phyloP scores from a whole-genome alignment of 192 early-diverging fungal species.

The Gaertneriomyces semiglobifer region DNA sequence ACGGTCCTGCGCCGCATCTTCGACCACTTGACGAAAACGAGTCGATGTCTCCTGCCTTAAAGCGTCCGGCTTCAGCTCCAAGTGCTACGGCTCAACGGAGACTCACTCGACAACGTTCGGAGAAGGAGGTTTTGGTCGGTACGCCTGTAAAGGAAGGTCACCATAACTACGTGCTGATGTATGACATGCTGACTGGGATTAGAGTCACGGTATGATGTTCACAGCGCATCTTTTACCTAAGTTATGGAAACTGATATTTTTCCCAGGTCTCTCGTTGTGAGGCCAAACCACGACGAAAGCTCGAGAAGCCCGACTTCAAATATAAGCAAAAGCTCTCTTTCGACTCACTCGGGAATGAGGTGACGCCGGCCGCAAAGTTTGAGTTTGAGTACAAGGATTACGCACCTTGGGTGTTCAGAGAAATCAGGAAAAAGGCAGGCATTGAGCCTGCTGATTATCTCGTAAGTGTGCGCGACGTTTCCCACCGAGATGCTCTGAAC shows the following conservation, averaged over 20 bases:
- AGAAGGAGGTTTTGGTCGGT: conserved; percentile 60
- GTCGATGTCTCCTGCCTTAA: conserved; percentile 6
- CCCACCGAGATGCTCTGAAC: not conserved
- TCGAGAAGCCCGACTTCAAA: conserved; percentile 75
- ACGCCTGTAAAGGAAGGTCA: conserved; percentile 92
- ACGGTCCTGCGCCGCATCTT: conserved; percentile 7
- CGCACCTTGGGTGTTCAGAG: conserved; percentile 94
- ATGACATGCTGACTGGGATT: conserved; percentile 98
- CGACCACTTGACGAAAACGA: conserved; percentile 26
- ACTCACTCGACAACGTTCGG: conserved; percentile 27
- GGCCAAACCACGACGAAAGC: conserved; percentile 70
- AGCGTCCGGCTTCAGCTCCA: conserved; percentile 6
- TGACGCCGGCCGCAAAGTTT: conserved; percentile 91
- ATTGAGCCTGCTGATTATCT: conserved; percentile 93
- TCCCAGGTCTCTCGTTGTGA: conserved; percentile 73
- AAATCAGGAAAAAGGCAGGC: conserved; percentile 80
- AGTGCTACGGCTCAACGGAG: conserved; percentile 8
- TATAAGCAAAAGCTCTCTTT: conserved; percentile 93
- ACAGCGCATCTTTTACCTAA: conserved; percentile 2
- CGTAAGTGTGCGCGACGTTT: conserved; percentile 42
- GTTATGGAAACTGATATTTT: not conserved
- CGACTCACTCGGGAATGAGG: conserved; percentile 93
- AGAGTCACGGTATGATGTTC: conserved; percentile 69
- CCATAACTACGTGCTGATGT: conserved; percentile 95
- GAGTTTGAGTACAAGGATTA: conserved; percentile 99